phyloP scores from a whole-genome alignment of 108 stramenopile genomes.

The Aurantiochytrium sp. region DNA sequence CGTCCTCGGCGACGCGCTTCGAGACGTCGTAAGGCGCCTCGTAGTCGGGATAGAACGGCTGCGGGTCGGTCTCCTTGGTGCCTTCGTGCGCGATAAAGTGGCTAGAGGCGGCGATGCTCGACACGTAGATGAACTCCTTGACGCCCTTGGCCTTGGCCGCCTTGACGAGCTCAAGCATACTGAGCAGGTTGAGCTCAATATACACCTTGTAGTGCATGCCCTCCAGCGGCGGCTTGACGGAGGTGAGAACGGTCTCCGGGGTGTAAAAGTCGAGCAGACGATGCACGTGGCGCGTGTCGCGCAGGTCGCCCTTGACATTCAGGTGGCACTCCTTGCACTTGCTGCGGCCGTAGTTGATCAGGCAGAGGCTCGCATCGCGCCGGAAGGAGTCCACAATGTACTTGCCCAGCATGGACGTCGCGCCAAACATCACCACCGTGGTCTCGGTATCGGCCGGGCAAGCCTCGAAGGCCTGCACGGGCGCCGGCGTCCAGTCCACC shows the following conservation, averaged over 20 bases:
- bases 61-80: background rate
- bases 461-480: background rate
- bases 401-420: slow-evolving; percentile 24
- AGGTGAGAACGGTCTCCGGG: background rate
- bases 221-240: background rate
- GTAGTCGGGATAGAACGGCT: background rate
- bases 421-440: slow-evolving; percentile 1
- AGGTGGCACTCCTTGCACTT: slow-evolving; percentile 11
- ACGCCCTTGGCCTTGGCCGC: slow-evolving; percentile 1
- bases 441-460: background rate
- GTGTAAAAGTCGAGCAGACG: background rate
- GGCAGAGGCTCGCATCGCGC: background rate
- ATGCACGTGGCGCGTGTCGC: background rate
- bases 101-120: background rate
- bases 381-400: background rate
- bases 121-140: slow-evolving; percentile 17
- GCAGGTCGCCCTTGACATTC: slow-evolving; percentile 5
- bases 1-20: slow-evolving; percentile 24
- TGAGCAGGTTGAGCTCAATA: slow-evolving; percentile 19
- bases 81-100: background rate
- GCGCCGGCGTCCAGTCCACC: background rate
- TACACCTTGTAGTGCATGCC: slow-evolving; percentile 11
- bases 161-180: slow-evolving; percentile 25
- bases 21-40: slow-evolving; percentile 27
- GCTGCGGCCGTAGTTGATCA: background rate